Percentiles rank a stretch among this genome's conserved stretches.
phyloP scores from a whole-genome alignment of 208 protist genomes.

The Trypanosoma cruzi region DNA sequence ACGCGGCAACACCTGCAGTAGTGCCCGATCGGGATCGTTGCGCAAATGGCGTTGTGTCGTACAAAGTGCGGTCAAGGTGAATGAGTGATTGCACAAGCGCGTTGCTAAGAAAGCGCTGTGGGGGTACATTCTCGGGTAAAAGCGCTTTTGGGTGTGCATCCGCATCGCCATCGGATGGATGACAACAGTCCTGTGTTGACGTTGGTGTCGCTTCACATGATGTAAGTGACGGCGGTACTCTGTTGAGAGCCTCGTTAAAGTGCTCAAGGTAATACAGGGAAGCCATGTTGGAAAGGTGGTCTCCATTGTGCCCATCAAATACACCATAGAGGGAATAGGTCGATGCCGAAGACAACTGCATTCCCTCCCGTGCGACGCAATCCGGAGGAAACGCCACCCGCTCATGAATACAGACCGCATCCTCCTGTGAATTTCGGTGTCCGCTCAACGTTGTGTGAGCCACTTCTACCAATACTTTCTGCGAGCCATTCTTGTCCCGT shows the following conservation, averaged over 20 bases:
- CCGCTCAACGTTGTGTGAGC: constrained; percentile 19
- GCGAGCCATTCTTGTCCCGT: neutral
- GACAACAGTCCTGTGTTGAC: neutral
- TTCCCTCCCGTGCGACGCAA: neutral
- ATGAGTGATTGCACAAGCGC: constrained; percentile 72
- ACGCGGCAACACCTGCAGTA: constrained; percentile 50
- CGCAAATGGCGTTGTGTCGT: constrained; percentile 30
- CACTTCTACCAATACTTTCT: neutral
- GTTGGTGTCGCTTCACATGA: neutral
- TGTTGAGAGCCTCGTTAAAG: constrained; percentile 39
- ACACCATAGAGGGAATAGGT: constrained; percentile 47
- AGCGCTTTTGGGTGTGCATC: neutral
- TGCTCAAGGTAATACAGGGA: constrained; percentile 61
- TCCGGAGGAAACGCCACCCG: constrained; percentile 8
- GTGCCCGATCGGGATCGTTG: constrained; percentile 39
- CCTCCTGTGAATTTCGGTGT: constrained; percentile 20
- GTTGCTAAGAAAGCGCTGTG: constrained; percentile 50
- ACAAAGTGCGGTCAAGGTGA: constrained; percentile 68
- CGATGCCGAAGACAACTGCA: neutral
- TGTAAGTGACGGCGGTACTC: constrained; percentile 14
- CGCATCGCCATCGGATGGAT: neutral
- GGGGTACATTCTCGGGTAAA: neutral
- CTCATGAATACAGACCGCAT: constrained; percentile 26
- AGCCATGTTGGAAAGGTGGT: constrained; percentile 43
- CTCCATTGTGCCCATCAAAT: constrained; percentile 82